These are phyloP conservation scores for Colletotrichum siamense DNA, from an alignment of 2,329 filamentous ascomycete genomes.

Conservation along the genomic window DNA sequence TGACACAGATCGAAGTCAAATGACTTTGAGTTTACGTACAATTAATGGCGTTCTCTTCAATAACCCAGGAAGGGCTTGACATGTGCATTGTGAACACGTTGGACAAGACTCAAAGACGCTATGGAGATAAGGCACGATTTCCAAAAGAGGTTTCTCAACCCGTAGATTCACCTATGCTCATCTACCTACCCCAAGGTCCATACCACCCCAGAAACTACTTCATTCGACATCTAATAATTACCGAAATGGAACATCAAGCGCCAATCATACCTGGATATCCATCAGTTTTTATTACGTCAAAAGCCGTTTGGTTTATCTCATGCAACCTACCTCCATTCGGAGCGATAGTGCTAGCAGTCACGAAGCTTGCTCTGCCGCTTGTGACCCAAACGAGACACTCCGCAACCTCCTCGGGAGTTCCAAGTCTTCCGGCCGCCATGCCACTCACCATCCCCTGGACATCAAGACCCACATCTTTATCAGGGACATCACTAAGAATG, in stretches of 20 bases:
- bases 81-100: neutral
- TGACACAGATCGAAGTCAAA: neutral
- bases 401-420: neutral
- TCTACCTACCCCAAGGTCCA: neutral
- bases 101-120: neutral
- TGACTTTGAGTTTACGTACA: neutral
- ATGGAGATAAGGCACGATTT: neutral
- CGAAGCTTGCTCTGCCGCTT: neutral
- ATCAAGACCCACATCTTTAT: neutral
- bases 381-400: neutral
- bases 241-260: neutral
- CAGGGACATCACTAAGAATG: neutral
- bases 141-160: neutral
- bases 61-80: neutral
- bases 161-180: accelerated
- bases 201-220: accelerated
- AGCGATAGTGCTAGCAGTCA: neutral
- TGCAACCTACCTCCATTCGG: neutral
- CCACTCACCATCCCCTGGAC: neutral
- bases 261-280: neutral
- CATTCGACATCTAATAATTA: neutral
- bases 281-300: neutral
- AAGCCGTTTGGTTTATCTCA: accelerated
- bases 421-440: neutral
- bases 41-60: neutral